Base-by-base conservation (phyloP, 2,329 filamentous ascomycete genomes). In the Fusarium tjaetaba region DNA sequence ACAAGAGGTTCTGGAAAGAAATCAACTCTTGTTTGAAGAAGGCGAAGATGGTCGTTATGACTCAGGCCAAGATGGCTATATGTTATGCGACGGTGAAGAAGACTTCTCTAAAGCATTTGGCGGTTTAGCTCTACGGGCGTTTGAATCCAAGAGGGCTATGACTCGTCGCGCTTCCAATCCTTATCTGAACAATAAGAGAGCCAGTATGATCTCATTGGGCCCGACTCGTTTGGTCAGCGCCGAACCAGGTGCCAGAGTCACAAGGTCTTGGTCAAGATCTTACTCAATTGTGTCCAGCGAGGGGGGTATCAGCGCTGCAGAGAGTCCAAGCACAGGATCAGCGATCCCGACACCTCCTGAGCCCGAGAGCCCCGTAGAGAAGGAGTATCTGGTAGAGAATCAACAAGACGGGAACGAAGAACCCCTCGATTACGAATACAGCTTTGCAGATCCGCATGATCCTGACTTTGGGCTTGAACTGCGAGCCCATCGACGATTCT, bases 311-410 rank as follows among this genome's bases (percentile, higher is more conserved):
- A 85, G 82, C 59, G 82, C 82, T 11, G 79, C 77, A 11, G 82
- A 82, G 55, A 80, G 78, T n/a, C 80, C 78, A 41, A 82, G 81
- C 61, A 80, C 78, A 41, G 80, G 79, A 20, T 81, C 81, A 52
- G 80, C 80, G 8, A 63, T 81, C 20, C 81, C 81, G 1, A 84
- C 83, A 7, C 83, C 83, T 9, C 80, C 80, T 20, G 83, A 85
- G 51, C 73, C 79, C 46, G 80, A 82, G 16, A 81, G 78, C 61
- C 80, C 81, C 13, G 72, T 76, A 24, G 80, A 80, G 14, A 76
- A 72, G 65, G 74, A 77, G 28, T 79, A 73, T 26, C 70, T 75
- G 32, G 58, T 78, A 22, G 73, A 65, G 38, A 68, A 79, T 64
- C 70, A 74, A 61, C 57, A 72, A 38, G 71, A 69, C 9, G 58